These are phyloP conservation scores for Prosopis cineraria DNA, from an alignment of 306 rosid genomes.

Conservation along the genomic window DNA sequence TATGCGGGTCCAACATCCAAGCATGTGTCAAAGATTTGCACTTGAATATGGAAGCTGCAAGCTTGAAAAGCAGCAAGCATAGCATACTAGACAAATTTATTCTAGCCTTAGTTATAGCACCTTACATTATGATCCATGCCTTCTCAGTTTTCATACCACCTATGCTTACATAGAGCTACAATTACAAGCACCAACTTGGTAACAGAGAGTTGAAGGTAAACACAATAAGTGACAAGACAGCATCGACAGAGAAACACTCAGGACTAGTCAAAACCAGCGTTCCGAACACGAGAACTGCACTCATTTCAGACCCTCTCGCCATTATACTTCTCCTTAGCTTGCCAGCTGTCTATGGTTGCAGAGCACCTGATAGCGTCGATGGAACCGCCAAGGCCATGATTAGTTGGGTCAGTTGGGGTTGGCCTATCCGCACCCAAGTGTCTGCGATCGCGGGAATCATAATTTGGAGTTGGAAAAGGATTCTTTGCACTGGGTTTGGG, in stretches of 20 bases:
- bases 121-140: background rate
- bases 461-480: background rate
- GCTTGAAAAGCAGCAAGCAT: background rate
- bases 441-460: background rate
- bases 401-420: background rate
- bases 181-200: background rate
- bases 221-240: background rate
- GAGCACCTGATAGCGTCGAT: background rate
- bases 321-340: constrained; percentile 26
- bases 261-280: background rate
- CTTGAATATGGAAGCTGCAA: background rate
- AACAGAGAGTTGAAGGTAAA: background rate
- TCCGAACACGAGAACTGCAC: background rate
- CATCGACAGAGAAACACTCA: background rate
- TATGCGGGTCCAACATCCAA: background rate
- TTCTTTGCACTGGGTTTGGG: background rate
- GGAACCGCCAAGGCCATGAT: background rate
- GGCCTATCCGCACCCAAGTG: background rate
- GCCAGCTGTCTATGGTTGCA: constrained; percentile 27
- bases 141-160: no score
- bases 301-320: constrained; percentile 20
- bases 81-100: background rate
- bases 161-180: background rate
- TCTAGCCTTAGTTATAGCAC: background rate
- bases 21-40: background rate